phyloP scores from a whole-genome alignment of 116 monocot genomes.

The Papilionanthe hybrid region DNA sequence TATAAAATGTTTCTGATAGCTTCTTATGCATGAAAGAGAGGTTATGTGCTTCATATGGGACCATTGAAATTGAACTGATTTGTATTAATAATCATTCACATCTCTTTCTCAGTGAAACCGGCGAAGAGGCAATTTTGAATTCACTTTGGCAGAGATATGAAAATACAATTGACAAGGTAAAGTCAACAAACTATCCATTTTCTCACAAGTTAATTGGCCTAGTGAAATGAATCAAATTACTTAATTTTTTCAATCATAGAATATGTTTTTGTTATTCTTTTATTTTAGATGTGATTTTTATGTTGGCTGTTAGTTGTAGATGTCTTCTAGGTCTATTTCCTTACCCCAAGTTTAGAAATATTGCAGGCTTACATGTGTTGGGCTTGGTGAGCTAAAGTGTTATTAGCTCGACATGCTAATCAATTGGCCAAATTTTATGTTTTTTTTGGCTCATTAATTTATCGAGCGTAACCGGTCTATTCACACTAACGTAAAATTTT shows the following conservation, averaged over 20 bases:
- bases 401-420: too few relatives aligned
- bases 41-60: background rate
- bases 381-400: too few relatives aligned
- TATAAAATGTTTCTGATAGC: background rate
- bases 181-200: background rate
- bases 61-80: background rate
- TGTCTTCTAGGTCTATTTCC: background rate
- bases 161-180: slow-evolving; percentile 80
- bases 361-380: background rate
- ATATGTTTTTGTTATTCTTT: background rate
- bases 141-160: slow-evolving; percentile 90
- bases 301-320: background rate
- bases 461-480: too few relatives aligned
- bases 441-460: too few relatives aligned
- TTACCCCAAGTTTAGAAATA: background rate
- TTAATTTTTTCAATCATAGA: background rate
- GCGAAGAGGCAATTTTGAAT: slow-evolving; percentile 65
- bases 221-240: background rate
- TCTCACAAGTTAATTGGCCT: background rate
- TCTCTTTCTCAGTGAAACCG: slow-evolving; percentile 45
- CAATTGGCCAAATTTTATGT: too few relatives aligned
- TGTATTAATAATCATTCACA: background rate
- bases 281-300: background rate
- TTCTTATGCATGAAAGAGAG: background rate
- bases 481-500: too few relatives aligned